Percentiles rank a stretch among this genome's conserved stretches.
phyloP scores from a whole-genome alignment of 2,329 filamentous ascomycete genomes.

The Colletotrichum camelliae region DNA sequence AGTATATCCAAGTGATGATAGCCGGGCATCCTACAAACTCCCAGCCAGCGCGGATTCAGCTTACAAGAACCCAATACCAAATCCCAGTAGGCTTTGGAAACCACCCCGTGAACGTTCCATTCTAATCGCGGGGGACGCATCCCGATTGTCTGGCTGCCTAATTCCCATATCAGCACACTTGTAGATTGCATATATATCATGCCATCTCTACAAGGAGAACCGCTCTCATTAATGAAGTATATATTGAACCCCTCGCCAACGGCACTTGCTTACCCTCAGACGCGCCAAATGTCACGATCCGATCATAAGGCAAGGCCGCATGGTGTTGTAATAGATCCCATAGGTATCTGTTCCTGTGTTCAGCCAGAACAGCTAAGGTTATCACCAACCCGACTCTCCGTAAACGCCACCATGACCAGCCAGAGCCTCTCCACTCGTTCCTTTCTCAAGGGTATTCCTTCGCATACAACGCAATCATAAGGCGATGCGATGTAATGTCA shows the following conservation, averaged over 20 bases:
- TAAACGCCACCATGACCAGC: background rate
- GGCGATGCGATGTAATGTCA: too few species aligned
- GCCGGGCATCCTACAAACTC: background rate
- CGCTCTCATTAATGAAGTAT: background rate
- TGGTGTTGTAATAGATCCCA: too few species aligned
- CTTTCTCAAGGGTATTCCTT: background rate
- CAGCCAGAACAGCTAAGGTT: too few species aligned
- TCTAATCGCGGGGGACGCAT: background rate
- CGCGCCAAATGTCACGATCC: too few species aligned
- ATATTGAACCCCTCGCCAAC: background rate
- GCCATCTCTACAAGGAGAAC: accelerated
- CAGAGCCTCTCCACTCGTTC: accelerated
- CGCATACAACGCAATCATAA: background rate
- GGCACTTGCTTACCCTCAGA: accelerated
- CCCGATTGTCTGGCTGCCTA: background rate
- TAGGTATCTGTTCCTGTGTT: too few species aligned
- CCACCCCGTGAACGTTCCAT: background rate
- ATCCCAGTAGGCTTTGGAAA: accelerated
- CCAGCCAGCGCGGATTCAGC: background rate
- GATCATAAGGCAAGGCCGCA: too few species aligned
- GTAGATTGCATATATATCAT: background rate
- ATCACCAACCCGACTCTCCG: too few species aligned
- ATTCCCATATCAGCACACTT: background rate
- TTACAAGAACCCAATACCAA: background rate
- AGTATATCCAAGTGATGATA: accelerated